A percentile compares a stretch with the other conserved stretches of the same genome.
Conservation (phyloP, 2,329 filamentous ascomycete species). For the Alternaria tenuissima region DNA sequence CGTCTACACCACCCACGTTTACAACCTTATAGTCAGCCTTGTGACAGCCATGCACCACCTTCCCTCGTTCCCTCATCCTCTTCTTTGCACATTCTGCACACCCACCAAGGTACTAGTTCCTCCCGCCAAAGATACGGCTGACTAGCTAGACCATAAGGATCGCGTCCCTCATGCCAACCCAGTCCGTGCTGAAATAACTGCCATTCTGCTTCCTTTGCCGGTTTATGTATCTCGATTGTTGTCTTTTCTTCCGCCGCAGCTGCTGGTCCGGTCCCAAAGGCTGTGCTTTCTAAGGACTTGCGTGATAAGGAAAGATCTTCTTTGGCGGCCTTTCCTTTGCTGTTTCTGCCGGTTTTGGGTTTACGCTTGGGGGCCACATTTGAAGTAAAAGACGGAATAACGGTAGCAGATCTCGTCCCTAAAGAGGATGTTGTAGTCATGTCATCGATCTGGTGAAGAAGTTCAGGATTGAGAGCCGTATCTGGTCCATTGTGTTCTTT, state of each 20-base stretch:
- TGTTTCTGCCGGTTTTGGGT: not conserved
- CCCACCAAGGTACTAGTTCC: not conserved
- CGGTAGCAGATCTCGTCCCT: not conserved
- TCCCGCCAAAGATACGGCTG: not conserved
- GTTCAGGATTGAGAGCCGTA: not conserved
- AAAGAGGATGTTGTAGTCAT: not conserved
- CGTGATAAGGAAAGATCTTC: not conserved
- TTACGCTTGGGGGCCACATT: not conserved
- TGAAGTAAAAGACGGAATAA: not conserved
- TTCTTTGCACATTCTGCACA: not conserved
- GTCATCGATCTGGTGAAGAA: not conserved
- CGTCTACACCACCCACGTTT: not conserved
- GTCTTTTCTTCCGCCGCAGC: not conserved
- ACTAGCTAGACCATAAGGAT: constrained; percentile 1
- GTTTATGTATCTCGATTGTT: not conserved
- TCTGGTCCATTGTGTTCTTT: not conserved
- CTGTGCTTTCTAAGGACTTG: not conserved
- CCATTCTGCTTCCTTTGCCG: not conserved
- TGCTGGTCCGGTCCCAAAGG: not conserved
- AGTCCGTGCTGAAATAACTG: not conserved
- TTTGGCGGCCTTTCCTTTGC: not conserved
- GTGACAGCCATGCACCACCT: not conserved
- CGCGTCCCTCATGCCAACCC: not conserved
- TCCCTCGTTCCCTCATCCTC: not conserved
- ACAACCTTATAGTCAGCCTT: not conserved